phyloP scores from a whole-genome alignment of 73 alveolate species.

The Paramecium tetraurelia region DNA sequence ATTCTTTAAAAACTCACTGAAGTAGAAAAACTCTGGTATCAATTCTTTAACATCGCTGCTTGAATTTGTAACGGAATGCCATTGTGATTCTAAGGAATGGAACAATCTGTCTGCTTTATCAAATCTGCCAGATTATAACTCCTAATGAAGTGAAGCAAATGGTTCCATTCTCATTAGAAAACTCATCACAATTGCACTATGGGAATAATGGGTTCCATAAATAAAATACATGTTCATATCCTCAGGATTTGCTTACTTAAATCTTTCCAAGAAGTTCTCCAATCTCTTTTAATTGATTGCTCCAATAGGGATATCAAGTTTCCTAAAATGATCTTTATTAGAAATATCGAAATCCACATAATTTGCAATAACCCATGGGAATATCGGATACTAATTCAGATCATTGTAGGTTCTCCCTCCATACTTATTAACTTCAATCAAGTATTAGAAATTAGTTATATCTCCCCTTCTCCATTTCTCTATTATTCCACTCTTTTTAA shows the following conservation, averaged over 20 bases:
- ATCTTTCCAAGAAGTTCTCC: constrained; percentile 53
- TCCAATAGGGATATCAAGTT: constrained; percentile 83
- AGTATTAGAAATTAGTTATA: constrained; percentile 72
- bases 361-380: constrained; percentile 90
- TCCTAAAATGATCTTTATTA: constrained; percentile 75
- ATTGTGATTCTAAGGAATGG: constrained; percentile 72
- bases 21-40: constrained; percentile 92
- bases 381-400: constrained; percentile 91
- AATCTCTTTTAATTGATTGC: constrained; percentile 68
- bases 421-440: constrained; percentile 80
- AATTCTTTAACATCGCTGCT: constrained; percentile 93
- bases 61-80: constrained; percentile 68
- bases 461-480: constrained; percentile 82
- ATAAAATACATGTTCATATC: constrained; percentile 55
- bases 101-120: constrained; percentile 89
- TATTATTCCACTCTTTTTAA: constrained; percentile 78
- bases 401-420: constrained; percentile 75
- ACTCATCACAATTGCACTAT: constrained; percentile 74
- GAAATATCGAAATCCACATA: constrained; percentile 63
- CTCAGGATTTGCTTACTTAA: constrained; percentile 35
- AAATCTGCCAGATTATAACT: constrained; percentile 76
- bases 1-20: constrained; percentile 79
- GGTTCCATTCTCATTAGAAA: constrained; percentile 88
- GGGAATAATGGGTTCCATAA: constrained; percentile 94
- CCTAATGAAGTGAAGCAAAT: constrained; percentile 77